phyloP scores from a whole-genome alignment of 2,329 filamentous ascomycete genomes.

The Ophiocordyceps robertsii region DNA sequence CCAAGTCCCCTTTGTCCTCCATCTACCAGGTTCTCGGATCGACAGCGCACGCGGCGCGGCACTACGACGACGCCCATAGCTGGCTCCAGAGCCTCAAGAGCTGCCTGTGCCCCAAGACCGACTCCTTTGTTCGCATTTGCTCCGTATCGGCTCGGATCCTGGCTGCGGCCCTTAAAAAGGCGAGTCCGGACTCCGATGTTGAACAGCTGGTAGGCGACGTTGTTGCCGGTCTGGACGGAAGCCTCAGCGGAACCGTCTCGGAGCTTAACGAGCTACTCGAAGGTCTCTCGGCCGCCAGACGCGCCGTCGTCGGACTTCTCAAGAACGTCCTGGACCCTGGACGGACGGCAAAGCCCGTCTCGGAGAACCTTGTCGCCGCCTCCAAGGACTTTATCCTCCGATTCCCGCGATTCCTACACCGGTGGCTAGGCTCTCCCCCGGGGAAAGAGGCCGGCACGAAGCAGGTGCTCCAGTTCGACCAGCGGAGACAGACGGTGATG shows the following conservation, averaged over 20 bases:
- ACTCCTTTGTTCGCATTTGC: constrained; percentile 36
- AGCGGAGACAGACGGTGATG: constrained; percentile 38
- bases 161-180: constrained; percentile 36
- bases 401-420: constrained; percentile 44
- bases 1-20: constrained; percentile 28
- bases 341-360: constrained; percentile 3
- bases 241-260: constrained; percentile 41
- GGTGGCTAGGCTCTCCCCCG: constrained; percentile 48
- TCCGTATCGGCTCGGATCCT: constrained; percentile 41
- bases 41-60: constrained; percentile 30
- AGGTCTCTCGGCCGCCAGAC: constrained; percentile 41
- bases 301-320: constrained; percentile 37
- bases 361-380: constrained; percentile 16
- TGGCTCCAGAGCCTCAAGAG: constrained; percentile 38
- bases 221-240: constrained; percentile 40
- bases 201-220: constrained; percentile 33
- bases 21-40: constrained; percentile 41
- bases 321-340: constrained; percentile 13
- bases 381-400: constrained; percentile 43
- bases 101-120: constrained; percentile 21
- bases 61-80: constrained; percentile 35
- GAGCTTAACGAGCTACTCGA: constrained; percentile 49
- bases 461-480: constrained; percentile 46
- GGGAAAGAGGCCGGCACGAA: constrained; percentile 38
- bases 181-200: constrained; percentile 20